phyloP scores from a whole-genome alignment of 768 basidiomycete genomes.

The Collybia sp. region DNA sequence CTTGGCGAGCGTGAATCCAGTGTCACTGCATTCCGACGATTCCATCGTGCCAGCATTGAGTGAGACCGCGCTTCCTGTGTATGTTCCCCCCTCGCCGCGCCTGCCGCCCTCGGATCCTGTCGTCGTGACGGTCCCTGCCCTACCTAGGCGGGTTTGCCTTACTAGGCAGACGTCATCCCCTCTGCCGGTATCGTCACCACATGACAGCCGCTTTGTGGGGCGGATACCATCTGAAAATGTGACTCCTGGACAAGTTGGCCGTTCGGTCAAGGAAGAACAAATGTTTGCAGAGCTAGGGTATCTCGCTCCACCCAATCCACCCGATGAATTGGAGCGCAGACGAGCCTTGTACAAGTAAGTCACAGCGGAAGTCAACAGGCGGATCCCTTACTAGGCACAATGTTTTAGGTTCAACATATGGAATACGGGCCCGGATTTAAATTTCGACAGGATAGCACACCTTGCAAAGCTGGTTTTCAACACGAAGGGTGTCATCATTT shows the following conservation, averaged over 20 bases:
- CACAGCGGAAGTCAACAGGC: not conserved
- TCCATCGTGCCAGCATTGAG: conserved; percentile 8
- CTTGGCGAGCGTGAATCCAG: not conserved
- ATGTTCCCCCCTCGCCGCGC: not conserved
- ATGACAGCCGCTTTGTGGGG: conserved; percentile 27
- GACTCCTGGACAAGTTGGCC: conserved; percentile 29
- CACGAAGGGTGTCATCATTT: conserved; percentile 80
- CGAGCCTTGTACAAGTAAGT: conserved; percentile 81
- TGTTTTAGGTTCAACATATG: conserved; percentile 79
- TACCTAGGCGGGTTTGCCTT: conserved; percentile 47
- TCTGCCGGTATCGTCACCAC: conserved; percentile 38
- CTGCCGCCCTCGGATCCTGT: conserved; percentile 10
- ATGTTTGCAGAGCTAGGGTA: conserved; percentile 63
- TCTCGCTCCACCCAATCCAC: conserved; percentile 78
- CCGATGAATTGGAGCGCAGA: conserved; percentile 77
- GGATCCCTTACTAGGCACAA: conserved; percentile 1
- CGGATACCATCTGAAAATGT: conserved; percentile 23
- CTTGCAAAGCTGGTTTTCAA: conserved; percentile 91
- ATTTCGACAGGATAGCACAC: conserved; percentile 93
- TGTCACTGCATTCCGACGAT: conserved; percentile 2
- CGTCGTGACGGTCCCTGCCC: conserved; percentile 35
- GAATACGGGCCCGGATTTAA: conserved; percentile 79
- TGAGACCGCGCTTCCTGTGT: not conserved
- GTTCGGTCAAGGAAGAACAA: conserved; percentile 62
- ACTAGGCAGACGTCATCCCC: conserved; percentile 66